Conservation (phyloP, 2,329 filamentous ascomycete species). For the Moelleriella libera region DNA sequence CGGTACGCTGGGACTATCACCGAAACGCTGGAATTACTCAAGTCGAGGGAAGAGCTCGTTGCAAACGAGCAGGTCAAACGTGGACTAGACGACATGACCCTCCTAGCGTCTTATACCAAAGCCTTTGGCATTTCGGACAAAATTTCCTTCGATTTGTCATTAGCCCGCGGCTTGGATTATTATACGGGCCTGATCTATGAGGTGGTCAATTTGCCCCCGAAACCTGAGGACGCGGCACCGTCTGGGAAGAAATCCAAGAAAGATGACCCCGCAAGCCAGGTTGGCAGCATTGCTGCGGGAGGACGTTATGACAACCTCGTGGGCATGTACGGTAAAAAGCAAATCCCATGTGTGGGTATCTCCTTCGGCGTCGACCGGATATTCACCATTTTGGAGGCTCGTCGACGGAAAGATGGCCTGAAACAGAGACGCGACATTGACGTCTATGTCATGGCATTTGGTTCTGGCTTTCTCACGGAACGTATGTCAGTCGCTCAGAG, state of each 20-base stretch:
- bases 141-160: conserved; percentile 78
- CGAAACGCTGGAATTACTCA: conserved; percentile 59
- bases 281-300: conserved; percentile 79
- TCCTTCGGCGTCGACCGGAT: conserved; percentile 95
- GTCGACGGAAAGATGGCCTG: conserved; percentile 49
- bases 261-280: conserved; percentile 40
- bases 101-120: conserved; percentile 72
- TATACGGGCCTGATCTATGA: conserved; percentile 88
- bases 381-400: conserved; percentile 78
- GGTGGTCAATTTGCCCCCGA: conserved; percentile 53
- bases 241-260: conserved; percentile 34
- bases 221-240: conserved; percentile 14
- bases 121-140: conserved; percentile 58
- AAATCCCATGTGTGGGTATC: conserved; percentile 54
- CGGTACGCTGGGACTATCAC: conserved; percentile 53
- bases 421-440: conserved; percentile 52
- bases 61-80: conserved; percentile 64
- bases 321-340: conserved; percentile 80
- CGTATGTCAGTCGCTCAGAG: conserved; percentile 65
- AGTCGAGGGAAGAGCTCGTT: conserved; percentile 50
- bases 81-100: conserved; percentile 66
- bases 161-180: conserved; percentile 86
- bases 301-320: conserved; percentile 89
- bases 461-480: conserved; percentile 66
- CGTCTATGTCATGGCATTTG: conserved; percentile 90